Evolutionary conservation across 495 filamentous ascomycete species (phyloP).

Genomic region (Podospora pseudoanserina): DNA sequence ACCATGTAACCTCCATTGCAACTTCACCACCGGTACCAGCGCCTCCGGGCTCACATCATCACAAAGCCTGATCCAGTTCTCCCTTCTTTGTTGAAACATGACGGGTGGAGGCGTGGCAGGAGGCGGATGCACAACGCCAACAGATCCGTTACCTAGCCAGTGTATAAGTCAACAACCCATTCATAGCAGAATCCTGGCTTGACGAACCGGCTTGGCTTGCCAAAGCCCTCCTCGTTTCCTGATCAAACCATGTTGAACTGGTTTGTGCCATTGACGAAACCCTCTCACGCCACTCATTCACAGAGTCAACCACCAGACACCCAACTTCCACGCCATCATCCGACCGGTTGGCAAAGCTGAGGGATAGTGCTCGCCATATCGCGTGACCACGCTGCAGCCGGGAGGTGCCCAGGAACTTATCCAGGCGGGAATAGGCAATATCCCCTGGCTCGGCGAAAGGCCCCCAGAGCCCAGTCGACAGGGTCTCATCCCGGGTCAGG

Average conservation of each 20-base stretch:
- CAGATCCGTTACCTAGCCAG: too few species aligned
- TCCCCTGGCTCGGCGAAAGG: background rate
- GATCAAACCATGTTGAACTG: background rate
- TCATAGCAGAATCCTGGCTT: too few species aligned
- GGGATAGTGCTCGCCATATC: too few species aligned
- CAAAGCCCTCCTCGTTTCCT: background rate
- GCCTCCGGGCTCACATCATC: background rate
- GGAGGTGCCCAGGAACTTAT: background rate
- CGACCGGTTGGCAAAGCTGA: too few species aligned
- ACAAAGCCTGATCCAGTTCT: background rate
- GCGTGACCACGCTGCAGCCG: too few species aligned
- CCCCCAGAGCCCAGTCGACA: background rate
- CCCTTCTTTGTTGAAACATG: too few species aligned
- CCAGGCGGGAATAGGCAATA: background rate
- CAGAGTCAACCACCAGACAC: too few species aligned
- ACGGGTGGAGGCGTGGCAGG: too few species aligned
- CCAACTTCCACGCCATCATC: too few species aligned
- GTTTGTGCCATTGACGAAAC: background rate
- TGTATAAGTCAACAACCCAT: too few species aligned
- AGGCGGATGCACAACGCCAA: too few species aligned
- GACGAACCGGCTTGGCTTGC: too few species aligned
- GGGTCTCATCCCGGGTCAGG: background rate
- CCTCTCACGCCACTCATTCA: background rate
- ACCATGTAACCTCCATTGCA: background rate
- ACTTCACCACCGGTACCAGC: background rate